Percentiles rank a stretch among this genome's conserved stretches.
Conservation (phyloP, 805 yeast species). For the Saccharomycopsis sp. region DNA sequence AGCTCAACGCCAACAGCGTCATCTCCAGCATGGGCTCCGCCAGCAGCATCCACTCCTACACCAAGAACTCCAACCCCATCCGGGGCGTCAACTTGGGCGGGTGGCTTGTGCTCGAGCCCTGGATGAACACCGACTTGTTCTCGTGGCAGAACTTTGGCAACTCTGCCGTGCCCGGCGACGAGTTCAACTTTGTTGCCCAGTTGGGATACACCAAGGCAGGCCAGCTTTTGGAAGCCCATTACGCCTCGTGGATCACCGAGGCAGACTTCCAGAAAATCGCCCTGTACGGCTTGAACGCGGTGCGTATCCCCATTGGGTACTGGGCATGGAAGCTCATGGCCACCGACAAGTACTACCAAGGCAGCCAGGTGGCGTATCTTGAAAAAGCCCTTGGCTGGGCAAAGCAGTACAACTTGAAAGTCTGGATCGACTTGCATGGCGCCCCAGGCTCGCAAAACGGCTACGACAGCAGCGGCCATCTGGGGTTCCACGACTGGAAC, state of each 20-base stretch:
- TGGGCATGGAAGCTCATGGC: constrained; percentile 46
- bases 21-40: constrained; percentile 2
- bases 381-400: constrained; percentile 66
- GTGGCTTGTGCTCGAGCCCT: constrained; percentile 66
- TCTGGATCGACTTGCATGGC: constrained; percentile 73
- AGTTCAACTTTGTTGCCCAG: constrained; percentile 41
- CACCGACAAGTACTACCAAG: constrained; percentile 55
- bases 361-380: constrained; percentile 50
- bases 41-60: constrained; percentile 7
- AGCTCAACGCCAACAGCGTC: neutral
- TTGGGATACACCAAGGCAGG: constrained; percentile 42
- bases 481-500: constrained; percentile 41
- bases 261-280: constrained; percentile 45
- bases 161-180: constrained; percentile 47
- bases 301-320: constrained; percentile 70
- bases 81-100: constrained; percentile 56
- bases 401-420: constrained; percentile 47
- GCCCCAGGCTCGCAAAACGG: constrained; percentile 84
- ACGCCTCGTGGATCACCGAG: constrained; percentile 51
- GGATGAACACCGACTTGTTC: constrained; percentile 57
- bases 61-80: constrained; percentile 14
- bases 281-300: constrained; percentile 51
- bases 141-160: constrained; percentile 30
- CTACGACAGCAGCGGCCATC: constrained; percentile 68
- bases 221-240: constrained; percentile 39